Percentiles rank a stretch among this genome's conserved stretches.
phyloP scores from a whole-genome alignment of 352 stramenopile genomes.

The Peronospora tabacina region DNA sequence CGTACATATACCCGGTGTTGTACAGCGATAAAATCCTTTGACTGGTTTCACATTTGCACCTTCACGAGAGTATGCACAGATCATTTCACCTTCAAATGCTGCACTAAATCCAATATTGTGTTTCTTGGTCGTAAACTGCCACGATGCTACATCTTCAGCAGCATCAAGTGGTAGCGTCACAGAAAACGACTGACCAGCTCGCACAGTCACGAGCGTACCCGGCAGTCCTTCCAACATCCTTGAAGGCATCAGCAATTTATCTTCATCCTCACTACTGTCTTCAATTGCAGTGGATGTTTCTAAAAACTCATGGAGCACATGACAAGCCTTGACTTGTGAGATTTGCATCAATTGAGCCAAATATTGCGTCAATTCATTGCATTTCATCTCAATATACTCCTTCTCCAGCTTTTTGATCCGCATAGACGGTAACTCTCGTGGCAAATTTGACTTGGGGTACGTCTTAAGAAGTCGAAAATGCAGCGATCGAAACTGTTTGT shows the following conservation, averaged over 20 bases:
- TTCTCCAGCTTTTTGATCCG: slow-evolving; percentile 67
- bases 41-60: slow-evolving; percentile 51
- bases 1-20: slow-evolving; percentile 40
- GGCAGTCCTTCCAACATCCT: slow-evolving; percentile 50
- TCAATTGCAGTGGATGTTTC: slow-evolving; percentile 40
- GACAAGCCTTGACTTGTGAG: slow-evolving; percentile 44
- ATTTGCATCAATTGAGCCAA: slow-evolving; percentile 44
- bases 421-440: slow-evolving; percentile 53
- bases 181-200: slow-evolving; percentile 61
- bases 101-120: slow-evolving; percentile 77
- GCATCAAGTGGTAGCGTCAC: slow-evolving; percentile 39
- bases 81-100: slow-evolving; percentile 52
- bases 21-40: slow-evolving; percentile 56
- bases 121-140: slow-evolving; percentile 74
- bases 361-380: slow-evolving; percentile 52
- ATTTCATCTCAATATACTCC: slow-evolving; percentile 72
- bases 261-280: slow-evolving; percentile 54
- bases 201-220: slow-evolving; percentile 57
- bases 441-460: slow-evolving; percentile 61
- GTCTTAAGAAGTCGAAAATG: slow-evolving; percentile 56
- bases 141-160: slow-evolving; percentile 47
- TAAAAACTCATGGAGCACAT: slow-evolving; percentile 52
- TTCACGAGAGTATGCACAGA: slow-evolving; percentile 61
- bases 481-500: slow-evolving; percentile 54
- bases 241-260: slow-evolving; percentile 24